Evolutionary conservation across 1,284 basidiomycete genomes (phyloP).

Genomic region (Moesziomyces globuligerus): DNA sequence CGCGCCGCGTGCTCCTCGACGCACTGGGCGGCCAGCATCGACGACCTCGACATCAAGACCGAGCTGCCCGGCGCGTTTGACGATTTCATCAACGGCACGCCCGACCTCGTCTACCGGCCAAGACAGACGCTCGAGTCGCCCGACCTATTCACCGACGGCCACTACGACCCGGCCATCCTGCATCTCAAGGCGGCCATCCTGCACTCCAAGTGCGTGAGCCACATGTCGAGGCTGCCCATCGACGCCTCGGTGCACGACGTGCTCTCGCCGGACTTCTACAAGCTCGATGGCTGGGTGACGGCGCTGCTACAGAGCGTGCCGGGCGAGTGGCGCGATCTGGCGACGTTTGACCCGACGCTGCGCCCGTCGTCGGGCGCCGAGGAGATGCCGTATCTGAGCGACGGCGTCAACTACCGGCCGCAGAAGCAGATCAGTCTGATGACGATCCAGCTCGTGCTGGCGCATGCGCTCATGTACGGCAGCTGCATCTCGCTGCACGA

Average conservation of each 20-base stretch:
- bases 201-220: constrained; percentile 38
- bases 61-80: constrained; percentile 52
- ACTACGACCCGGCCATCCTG: constrained; percentile 41
- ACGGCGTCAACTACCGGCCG: constrained; percentile 43
- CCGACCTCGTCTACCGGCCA: constrained; percentile 29
- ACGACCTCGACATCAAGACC: constrained; percentile 46
- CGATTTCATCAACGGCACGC: constrained; percentile 38
- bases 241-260: constrained; percentile 35
- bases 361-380: constrained; percentile 10
- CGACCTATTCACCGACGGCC: constrained; percentile 45
- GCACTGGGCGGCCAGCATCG: constrained; percentile 49
- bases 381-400: constrained; percentile 38
- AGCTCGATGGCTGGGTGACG: constrained; percentile 28
- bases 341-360: constrained; percentile 26
- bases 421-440: constrained; percentile 42
- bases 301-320: constrained; percentile 44
- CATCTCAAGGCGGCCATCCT: constrained; percentile 52
- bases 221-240: constrained; percentile 45
- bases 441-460: constrained; percentile 46
- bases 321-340: constrained; percentile 34
- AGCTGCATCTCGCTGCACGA: constrained; percentile 49
- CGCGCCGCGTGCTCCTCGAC: constrained; percentile 50
- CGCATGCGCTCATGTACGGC: constrained; percentile 42
- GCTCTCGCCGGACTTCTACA: constrained; percentile 39
- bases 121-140: constrained; percentile 51